A percentile compares a stretch with the other conserved stretches of the same genome.
These are phyloP conservation scores for Solanum bukasovii DNA, from an alignment of 257 asterid genomes.

Conservation along the genomic window DNA sequence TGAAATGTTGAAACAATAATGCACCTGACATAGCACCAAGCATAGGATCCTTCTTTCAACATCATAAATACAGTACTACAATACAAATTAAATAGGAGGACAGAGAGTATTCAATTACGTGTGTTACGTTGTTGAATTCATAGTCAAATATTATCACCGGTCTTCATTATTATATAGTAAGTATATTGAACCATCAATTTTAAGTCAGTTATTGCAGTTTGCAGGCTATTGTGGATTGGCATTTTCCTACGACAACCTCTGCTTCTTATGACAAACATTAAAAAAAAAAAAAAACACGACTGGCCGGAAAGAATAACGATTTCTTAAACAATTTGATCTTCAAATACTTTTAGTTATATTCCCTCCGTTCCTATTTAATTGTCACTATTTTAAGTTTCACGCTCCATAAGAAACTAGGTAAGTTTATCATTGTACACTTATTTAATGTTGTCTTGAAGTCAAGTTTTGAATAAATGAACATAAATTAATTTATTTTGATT, in stretches of 20 bases:
- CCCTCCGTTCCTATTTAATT: neutral
- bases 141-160: neutral
- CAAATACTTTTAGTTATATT: too few relatives aligned
- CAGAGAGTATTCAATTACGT: neutral
- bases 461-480: too few relatives aligned
- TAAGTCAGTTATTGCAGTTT: neutral
- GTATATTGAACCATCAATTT: neutral
- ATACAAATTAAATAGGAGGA: neutral
- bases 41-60: neutral
- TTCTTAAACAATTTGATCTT: neutral
- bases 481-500: too few relatives aligned
- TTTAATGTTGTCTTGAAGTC: too few relatives aligned
- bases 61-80: neutral
- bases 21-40: neutral
- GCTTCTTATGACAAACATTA: neutral
- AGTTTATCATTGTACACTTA: too few relatives aligned
- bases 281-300: neutral
- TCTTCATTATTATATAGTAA: neutral
- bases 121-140: neutral
- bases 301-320: neutral
- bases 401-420: too few relatives aligned
- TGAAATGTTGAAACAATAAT: neutral
- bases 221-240: neutral
- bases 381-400: too few relatives aligned
- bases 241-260: neutral